Conservation (phyloP, 164 flowering plant genomes). For the Macadamia tetraphylla region DNA sequence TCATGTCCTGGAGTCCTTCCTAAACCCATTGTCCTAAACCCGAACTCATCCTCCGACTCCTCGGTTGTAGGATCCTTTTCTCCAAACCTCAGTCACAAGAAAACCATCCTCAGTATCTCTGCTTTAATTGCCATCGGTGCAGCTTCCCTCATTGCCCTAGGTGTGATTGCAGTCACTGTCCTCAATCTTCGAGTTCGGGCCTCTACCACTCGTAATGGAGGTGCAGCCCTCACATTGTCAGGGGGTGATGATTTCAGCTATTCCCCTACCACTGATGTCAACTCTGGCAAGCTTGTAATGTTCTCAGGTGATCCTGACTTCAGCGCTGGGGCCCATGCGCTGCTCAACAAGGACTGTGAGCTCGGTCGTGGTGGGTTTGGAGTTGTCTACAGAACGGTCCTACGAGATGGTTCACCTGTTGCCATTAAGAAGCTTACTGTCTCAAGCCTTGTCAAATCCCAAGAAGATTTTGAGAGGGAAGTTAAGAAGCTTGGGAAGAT, state of each 20-base stretch:
- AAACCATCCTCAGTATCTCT: conserved; percentile 85
- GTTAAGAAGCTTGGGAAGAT: conserved; percentile 72
- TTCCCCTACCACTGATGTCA: conserved; percentile 67
- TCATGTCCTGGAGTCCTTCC: conserved; percentile 83
- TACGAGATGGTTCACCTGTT: conserved; percentile 66
- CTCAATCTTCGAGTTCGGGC: conserved; percentile 76
- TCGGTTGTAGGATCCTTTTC: conserved; percentile 32
- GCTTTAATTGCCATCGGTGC: conserved; percentile 95
- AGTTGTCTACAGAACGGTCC: conserved; percentile 65
- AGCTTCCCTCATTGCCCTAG: conserved; percentile 76
- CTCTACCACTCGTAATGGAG: conserved; percentile 43
- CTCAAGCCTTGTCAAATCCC: conserved; percentile 77
- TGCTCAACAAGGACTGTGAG: conserved; percentile 84
- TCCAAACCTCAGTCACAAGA: conserved; percentile 49
- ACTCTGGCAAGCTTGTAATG: conserved; percentile 89
- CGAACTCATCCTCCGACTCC: conserved; percentile 59
- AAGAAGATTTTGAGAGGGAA: conserved; percentile 84
- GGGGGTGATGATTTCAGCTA: conserved; percentile 63
- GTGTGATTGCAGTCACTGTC: conserved; percentile 72
- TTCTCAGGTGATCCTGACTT: conserved; percentile 86
- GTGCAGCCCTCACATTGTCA: conserved; percentile 48
- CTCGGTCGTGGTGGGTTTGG: conserved; percentile 98
- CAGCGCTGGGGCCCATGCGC: conserved; percentile 66
- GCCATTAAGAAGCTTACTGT: conserved; percentile 89
- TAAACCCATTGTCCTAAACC: conserved; percentile 93